Base-by-base conservation (phyloP, 768 basidiomycete genomes). In the Phylloporus sp. region DNA sequence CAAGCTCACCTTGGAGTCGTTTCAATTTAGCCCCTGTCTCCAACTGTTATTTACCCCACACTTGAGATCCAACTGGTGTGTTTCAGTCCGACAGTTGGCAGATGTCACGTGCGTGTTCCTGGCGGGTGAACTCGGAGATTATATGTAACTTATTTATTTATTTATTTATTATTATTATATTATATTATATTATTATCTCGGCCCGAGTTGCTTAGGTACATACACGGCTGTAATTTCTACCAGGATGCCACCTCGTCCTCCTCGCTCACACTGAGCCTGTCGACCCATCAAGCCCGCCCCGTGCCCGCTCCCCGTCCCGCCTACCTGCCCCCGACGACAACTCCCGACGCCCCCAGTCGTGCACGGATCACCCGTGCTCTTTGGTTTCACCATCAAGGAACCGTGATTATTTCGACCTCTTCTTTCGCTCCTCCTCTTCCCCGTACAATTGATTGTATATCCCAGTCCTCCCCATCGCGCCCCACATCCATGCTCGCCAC, bases 401-500 rank as follows among this genome's bases (percentile, higher is more conserved):
- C 55, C 58, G 58, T 65, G 63, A 62, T 65, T 54, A 58, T 65
- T 63, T 58, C 52, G 49, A 50, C 58, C 20, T 28, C 32, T 32
- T 49, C 51, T 66, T 59, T 56, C 26, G 18, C 36, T 52, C 39
- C 1, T 38, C 61, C 52, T 59, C 57, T 52, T 44, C 54, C 29
- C 45, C 50, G 57, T 55, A 36, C 16, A 52, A 40, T 12, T 53
- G 55, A 51, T 64, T 61, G 55, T 58, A 60, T 49, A 56, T 56
- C 57, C 52, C 24, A 11, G 10, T 0, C 55, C 49, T 29, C 52
- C 49, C 46, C 50, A 16, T 28, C 27, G 11, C 18, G n/a, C 47
- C 16, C 32, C 29, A 29, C 43, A 16, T 45, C 62, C 57, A 84
- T 83, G 82, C 63, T 79, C 47, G 54, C 72, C 48, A 61, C 72